phyloP scores from a whole-genome alignment of 495 filamentous ascomycete genomes.

The Penicillium fimorum region DNA sequence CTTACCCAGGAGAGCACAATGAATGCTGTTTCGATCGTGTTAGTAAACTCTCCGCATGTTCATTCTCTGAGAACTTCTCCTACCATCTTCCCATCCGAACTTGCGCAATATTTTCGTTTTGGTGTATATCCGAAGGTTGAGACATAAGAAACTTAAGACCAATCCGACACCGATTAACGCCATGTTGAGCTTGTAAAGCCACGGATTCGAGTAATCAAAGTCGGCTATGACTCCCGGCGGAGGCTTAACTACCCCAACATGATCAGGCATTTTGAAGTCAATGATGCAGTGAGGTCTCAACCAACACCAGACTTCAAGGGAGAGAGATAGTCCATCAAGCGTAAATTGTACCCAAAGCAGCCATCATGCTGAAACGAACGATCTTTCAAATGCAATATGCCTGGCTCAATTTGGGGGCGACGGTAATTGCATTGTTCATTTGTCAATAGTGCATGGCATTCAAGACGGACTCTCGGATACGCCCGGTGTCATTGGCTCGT shows the following conservation, averaged over 20 bases:
- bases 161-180: slow-evolving; percentile 18
- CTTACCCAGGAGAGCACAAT: slow-evolving; percentile 30
- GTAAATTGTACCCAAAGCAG: neutral
- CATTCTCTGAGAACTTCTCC: neutral
- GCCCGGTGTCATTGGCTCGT: neutral
- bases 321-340: neutral
- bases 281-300: neutral
- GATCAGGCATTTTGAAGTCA: neutral
- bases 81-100: slow-evolving; percentile 34
- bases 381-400: neutral
- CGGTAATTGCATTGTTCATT: neutral
- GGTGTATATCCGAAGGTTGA: slow-evolving; percentile 24
- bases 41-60: neutral
- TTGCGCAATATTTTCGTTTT: slow-evolving; percentile 18
- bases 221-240: slow-evolving; percentile 17
- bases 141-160: slow-evolving; percentile 12
- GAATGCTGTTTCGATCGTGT: slow-evolving; percentile 18
- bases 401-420: neutral
- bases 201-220: slow-evolving; percentile 24
- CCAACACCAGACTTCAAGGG: neutral
- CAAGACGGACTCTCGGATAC: neutral
- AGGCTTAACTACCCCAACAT: slow-evolving; percentile 9
- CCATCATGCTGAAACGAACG: neutral
- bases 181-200: slow-evolving; percentile 13
- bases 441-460: neutral